Evolutionary conservation across 352 stramenopile genomes (phyloP).

Genomic region (Phytopythium delawarense): DNA sequence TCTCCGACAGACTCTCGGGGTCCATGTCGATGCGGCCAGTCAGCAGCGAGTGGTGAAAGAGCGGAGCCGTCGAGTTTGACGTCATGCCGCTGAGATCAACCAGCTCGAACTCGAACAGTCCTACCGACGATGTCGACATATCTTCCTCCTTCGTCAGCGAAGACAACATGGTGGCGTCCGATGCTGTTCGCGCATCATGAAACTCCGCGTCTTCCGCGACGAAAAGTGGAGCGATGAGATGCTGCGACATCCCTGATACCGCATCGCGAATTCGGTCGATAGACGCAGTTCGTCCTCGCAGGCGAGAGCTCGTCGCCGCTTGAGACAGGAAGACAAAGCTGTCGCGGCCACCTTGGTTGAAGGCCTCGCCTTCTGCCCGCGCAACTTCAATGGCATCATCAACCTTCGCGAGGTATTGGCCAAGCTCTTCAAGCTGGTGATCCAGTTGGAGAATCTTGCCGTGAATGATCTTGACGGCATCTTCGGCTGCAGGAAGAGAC

Average conservation of each 20-base stretch:
- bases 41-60: constrained; percentile 83
- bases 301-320: constrained; percentile 14
- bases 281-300: constrained; percentile 28
- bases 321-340: constrained; percentile 53
- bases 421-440: constrained; percentile 63
- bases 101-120: constrained; percentile 83
- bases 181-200: constrained; percentile 62
- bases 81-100: constrained; percentile 76
- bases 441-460: constrained; percentile 77
- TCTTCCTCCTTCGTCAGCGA: constrained; percentile 28
- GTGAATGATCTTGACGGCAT: constrained; percentile 80
- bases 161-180: constrained; percentile 22
- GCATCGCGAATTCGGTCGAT: constrained; percentile 57
- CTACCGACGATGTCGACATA: constrained; percentile 52
- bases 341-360: constrained; percentile 40
- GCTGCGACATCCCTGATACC: constrained; percentile 70
- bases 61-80: constrained; percentile 38
- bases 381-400: constrained; percentile 65
- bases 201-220: constrained; percentile 81
- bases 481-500: constrained; percentile 62
- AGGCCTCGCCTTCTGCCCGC: constrained; percentile 50
- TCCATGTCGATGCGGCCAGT: constrained; percentile 72
- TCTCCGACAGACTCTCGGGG: constrained; percentile 63
- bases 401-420: constrained; percentile 63
- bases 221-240: constrained; percentile 73